Conservation (phyloP, 768 basidiomycete species). For the Collybia mongolica region DNA sequence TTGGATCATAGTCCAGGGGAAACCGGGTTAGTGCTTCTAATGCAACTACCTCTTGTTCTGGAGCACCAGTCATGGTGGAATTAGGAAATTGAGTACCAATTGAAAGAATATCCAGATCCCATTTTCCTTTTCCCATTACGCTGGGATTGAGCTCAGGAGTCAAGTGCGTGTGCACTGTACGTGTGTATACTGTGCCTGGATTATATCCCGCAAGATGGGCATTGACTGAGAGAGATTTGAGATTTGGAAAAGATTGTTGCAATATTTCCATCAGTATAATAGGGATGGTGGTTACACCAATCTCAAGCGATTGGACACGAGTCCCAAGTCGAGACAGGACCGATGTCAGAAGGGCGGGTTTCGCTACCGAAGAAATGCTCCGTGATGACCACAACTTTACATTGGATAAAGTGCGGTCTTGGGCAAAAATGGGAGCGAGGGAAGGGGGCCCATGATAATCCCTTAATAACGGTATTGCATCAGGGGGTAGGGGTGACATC, state of each 20-base stretch:
- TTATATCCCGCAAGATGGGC: constrained; percentile 18
- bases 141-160: constrained; percentile 1
- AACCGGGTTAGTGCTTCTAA: constrained; percentile 6
- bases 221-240: constrained; percentile 16
- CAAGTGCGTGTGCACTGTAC: constrained; percentile 1
- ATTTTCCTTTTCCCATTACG: neutral
- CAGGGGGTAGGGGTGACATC: constrained; percentile 7
- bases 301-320: constrained; percentile 8
- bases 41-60: neutral
- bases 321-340: constrained; percentile 13
- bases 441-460: constrained; percentile 17
- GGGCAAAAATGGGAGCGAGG: constrained; percentile 12
- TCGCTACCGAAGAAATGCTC: constrained; percentile 11
- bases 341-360: constrained; percentile 8
- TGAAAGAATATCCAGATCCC: constrained; percentile 7
- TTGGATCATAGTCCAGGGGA: constrained; percentile 7
- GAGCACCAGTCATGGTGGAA: neutral
- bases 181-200: constrained; percentile 12
- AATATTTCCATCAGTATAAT: constrained; percentile 12
- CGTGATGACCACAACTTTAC: constrained; percentile 19
- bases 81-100: constrained; percentile 10
- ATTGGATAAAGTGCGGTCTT: constrained; percentile 8
- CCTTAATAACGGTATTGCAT: constrained; percentile 10
- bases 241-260: constrained; percentile 8
- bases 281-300: constrained; percentile 16